A percentile compares a stretch with the other conserved stretches of the same genome.
These are phyloP conservation scores for Phytophthora constricta DNA, from an alignment of 352 stramenopile species.

Conservation along the genomic window DNA sequence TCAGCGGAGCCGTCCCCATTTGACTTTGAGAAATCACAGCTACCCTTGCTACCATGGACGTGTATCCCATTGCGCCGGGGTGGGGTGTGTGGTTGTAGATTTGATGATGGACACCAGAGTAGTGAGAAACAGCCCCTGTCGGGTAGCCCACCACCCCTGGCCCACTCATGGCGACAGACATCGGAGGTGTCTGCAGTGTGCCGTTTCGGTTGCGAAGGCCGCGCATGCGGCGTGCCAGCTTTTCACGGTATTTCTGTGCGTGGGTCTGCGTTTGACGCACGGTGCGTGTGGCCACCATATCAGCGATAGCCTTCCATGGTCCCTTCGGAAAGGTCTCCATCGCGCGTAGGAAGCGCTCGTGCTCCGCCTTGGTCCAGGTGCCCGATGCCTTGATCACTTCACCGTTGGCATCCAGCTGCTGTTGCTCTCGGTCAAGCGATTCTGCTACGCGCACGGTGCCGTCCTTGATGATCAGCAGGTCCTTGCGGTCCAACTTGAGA, in stretches of 20 bases:
- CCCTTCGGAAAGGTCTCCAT: slow-evolving; percentile 67
- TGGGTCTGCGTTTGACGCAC: slow-evolving; percentile 76
- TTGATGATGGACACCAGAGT: slow-evolving; percentile 14
- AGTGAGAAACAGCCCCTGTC: slow-evolving; percentile 10
- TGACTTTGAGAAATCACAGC: background rate
- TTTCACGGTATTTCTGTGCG: slow-evolving; percentile 74
- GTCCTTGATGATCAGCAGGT: slow-evolving; percentile 80
- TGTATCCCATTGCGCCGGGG: slow-evolving; percentile 21
- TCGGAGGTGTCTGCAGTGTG: slow-evolving; percentile 51
- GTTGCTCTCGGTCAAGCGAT: slow-evolving; percentile 53
- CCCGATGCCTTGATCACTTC: slow-evolving; percentile 63
- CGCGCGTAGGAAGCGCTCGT: slow-evolving; percentile 67
- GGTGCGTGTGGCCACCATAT: slow-evolving; percentile 70
- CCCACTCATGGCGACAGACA: slow-evolving; percentile 4
- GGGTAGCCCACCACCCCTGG: slow-evolving; percentile 13
- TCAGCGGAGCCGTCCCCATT: slow-evolving; percentile 11
- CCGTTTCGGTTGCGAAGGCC: slow-evolving; percentile 70
- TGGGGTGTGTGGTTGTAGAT: slow-evolving; percentile 28
- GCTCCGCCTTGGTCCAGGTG: slow-evolving; percentile 63
- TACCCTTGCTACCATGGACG: background rate
- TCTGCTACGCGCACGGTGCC: slow-evolving; percentile 71
- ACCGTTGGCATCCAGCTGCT: slow-evolving; percentile 63
- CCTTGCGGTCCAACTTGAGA: slow-evolving; percentile 66
- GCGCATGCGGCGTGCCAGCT: slow-evolving; percentile 61
- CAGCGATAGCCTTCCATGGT: slow-evolving; percentile 69